Evolutionary conservation across 2,329 filamentous ascomycete species (phyloP).

Genomic region (Sarocladium kiliense): DNA sequence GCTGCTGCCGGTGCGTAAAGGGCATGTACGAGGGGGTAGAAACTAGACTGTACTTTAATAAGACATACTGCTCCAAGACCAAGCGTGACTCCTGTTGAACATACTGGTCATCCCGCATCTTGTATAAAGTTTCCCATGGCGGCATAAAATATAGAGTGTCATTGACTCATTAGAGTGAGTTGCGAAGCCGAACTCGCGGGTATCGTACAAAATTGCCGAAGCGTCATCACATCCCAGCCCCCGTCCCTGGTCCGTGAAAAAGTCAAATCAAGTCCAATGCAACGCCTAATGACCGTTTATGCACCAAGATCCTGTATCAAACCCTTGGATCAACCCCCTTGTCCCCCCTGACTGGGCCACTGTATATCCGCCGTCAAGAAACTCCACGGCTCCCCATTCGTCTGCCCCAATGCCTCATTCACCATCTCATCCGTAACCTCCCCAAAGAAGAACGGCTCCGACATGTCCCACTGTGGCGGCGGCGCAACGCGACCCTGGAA

Average conservation of each 20-base stretch:
- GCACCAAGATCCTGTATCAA: neutral
- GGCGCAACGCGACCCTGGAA: conserved; percentile 26
- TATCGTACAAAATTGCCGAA: neutral
- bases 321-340: neutral
- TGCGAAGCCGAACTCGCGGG: neutral
- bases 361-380: conserved; percentile 6
- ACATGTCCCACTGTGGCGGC: conserved; percentile 23
- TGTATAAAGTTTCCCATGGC: too few species aligned
- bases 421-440: conserved; percentile 8
- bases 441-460: conserved; percentile 16
- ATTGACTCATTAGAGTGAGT: neutral
- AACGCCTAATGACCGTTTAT: neutral
- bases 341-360: neutral
- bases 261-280: neutral
- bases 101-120: too few species aligned
- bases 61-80: too few species aligned
- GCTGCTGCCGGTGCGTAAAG: neutral
- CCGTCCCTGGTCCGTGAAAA: neutral
- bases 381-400: conserved; percentile 1
- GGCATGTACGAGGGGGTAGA: too few species aligned
- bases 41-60: neutral
- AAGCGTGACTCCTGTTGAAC: too few species aligned
- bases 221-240: neutral
- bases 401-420: neutral
- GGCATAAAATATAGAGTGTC: too few species aligned